Percentiles rank a stretch among this genome's conserved stretches.
Evolutionary conservation across 495 filamentous ascomycete genomes (phyloP).

Genomic region (Extremus antarcticus): DNA sequence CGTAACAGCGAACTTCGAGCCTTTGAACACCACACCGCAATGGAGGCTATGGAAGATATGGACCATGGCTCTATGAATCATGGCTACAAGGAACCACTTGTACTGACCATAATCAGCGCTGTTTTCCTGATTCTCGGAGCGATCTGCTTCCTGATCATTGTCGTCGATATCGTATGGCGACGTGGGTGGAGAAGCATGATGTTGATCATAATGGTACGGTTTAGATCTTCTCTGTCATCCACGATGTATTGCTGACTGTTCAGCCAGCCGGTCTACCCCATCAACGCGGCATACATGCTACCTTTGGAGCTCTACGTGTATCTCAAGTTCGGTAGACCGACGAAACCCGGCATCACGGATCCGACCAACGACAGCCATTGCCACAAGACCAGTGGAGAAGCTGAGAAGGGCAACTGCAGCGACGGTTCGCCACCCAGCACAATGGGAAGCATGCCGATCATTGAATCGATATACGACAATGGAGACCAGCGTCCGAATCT

Average conservation of each 20-base stretch:
- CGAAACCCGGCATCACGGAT: neutral
- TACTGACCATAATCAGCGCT: conserved; percentile 5
- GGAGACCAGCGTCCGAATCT: neutral
- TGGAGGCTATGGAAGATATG: too few species aligned
- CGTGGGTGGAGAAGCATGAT: conserved; percentile 14
- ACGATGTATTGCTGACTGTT: neutral
- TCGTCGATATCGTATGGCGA: conserved; percentile 7
- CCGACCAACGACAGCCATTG: neutral
- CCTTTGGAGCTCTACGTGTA: conserved; percentile 12
- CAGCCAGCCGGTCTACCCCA: conserved; percentile 4
- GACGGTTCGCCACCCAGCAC: neutral
- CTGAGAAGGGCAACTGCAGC: neutral
- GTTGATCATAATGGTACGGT: conserved; percentile 3
- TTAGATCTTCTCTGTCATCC: neutral
- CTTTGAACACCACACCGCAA: too few species aligned
- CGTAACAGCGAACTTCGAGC: too few species aligned
- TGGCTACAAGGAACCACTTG: neutral
- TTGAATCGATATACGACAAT: too few species aligned
- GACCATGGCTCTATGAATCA: neutral
- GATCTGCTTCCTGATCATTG: conserved; percentile 1
- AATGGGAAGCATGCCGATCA: neutral
- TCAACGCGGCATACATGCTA: conserved; percentile 12
- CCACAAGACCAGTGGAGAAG: neutral
- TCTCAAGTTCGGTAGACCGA: conserved; percentile 11
- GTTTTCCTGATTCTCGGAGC: conserved; percentile 5